Base-by-base conservation (phyloP, 2,329 filamentous ascomycete species). In the Calonectria honghensis region DNA sequence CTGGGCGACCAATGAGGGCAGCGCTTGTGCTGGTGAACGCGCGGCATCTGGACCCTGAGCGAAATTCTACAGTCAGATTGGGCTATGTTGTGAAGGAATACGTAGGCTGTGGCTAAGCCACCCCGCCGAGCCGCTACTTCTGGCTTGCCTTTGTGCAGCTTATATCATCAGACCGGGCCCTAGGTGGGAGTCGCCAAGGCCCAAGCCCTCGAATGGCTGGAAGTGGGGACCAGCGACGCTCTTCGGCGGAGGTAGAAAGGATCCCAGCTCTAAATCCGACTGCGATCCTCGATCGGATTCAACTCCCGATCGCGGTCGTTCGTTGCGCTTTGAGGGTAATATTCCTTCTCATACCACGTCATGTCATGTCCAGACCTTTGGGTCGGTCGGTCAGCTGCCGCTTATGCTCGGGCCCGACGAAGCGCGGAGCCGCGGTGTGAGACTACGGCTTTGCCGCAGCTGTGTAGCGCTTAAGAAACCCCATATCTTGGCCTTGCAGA, bases 101-200 rank as follows among this genome's bases (percentile, higher is more conserved):
- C 70, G 70, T 73, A 68, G 13, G 70, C 70, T 64, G 24, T 41
- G 52, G 65, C 70, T 73, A 27, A 73, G 70, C 70, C 70, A 73
- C 70, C 29, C 13, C 14, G 70, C 70, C 65, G 14, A 73, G 70
- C 48, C 70, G 70, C 70, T 51, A 68, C 51, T 6, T 50, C 20
- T 31, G 16, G 70, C 10, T 13, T 51, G 27, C 32, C n/a, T 45
- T 31, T 64, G 41, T 59, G 59, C 37, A 65, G 65, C 70, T 68
- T 64, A 68, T 65, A 68, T 64, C 65, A 73, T 73, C 45, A 48
- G 4, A 39, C 10, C 39, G 9, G 51, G 27, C n/a, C 24, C 41
- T 10, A 20, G 39, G n/a, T 18, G 52, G 27, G 37, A 37, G n/a
- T 13, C n/a, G 64, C 70, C 70, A 73, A 73, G 70, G 45, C 35